Evolutionary conservation across 306 rosid species (phyloP).

Genomic region (Malus sieversii): DNA sequence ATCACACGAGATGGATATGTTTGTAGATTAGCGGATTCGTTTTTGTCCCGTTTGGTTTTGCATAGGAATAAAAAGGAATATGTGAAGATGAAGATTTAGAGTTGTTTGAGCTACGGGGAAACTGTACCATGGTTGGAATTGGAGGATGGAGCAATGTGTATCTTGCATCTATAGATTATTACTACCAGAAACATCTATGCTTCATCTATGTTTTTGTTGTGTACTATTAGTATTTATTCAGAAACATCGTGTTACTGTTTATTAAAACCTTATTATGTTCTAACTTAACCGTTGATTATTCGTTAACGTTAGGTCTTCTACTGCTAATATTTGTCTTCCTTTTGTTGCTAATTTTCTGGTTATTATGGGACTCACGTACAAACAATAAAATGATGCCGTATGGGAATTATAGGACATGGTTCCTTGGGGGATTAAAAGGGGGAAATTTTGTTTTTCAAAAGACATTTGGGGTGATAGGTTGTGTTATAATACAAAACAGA

Average conservation of each 20-base stretch:
- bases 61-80: slow-evolving; percentile 1
- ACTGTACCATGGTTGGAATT: slow-evolving; percentile 8
- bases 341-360: neutral
- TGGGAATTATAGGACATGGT: neutral
- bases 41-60: slow-evolving; percentile 6
- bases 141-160: neutral
- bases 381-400: neutral
- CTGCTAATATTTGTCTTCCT: neutral
- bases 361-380: neutral
- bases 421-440: neutral
- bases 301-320: neutral
- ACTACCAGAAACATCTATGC: neutral
- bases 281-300: neutral
- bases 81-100: neutral
- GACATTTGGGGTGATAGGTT: neutral
- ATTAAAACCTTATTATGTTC: neutral
- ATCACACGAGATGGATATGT: neutral
- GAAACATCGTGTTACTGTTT: neutral
- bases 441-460: neutral
- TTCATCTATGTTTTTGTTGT: neutral
- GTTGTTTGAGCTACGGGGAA: neutral
- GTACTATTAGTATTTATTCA: neutral
- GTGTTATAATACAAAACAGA: too few species aligned
- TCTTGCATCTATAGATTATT: neutral
- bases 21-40: slow-evolving; percentile 1